phyloP scores from a whole-genome alignment of 1,139 yeast genomes.

The Debaryomyces nepalensis region DNA sequence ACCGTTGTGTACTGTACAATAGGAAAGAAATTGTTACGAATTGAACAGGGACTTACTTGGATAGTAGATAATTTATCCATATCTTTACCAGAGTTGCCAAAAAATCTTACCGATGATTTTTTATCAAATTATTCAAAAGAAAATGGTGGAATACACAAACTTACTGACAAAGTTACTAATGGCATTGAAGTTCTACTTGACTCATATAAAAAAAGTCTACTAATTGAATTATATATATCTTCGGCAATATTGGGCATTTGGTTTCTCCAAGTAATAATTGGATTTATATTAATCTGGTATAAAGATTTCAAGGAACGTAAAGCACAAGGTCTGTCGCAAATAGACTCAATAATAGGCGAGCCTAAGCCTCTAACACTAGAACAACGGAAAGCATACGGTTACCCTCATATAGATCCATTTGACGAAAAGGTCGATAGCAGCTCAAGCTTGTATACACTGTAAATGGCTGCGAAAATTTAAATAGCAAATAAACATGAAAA shows the following conservation, averaged over 20 bases:
- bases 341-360: slow-evolving; percentile 22
- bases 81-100: slow-evolving; percentile 50
- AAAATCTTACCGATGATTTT: slow-evolving; percentile 11
- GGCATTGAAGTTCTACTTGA: slow-evolving; percentile 24
- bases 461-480: slow-evolving; percentile 10
- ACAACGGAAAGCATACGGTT: slow-evolving; percentile 34
- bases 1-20: slow-evolving; percentile 78
- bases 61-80: slow-evolving; percentile 65
- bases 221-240: slow-evolving; percentile 52
- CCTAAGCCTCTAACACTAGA: slow-evolving; percentile 37
- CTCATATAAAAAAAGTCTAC: slow-evolving; percentile 39
- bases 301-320: slow-evolving; percentile 2
- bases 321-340: slow-evolving; percentile 14
- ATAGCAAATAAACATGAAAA: slow-evolving; percentile 9
- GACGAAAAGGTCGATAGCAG: slow-evolving; percentile 14
- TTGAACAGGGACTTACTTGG: slow-evolving; percentile 82
- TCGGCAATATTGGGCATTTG: slow-evolving; percentile 50
- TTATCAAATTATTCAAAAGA: slow-evolving; percentile 7
- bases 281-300: slow-evolving; percentile 25
- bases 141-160: slow-evolving; percentile 2
- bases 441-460: slow-evolving; percentile 15
- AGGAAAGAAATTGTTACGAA: slow-evolving; percentile 66
- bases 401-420: slow-evolving; percentile 33
- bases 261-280: slow-evolving; percentile 51
- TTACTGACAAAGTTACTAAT: slow-evolving; percentile 4